A percentile compares a stretch with the other conserved stretches of the same genome.
Conservation (phyloP, 768 basidiomycete genomes). For the Hericium erinaceus region DNA sequence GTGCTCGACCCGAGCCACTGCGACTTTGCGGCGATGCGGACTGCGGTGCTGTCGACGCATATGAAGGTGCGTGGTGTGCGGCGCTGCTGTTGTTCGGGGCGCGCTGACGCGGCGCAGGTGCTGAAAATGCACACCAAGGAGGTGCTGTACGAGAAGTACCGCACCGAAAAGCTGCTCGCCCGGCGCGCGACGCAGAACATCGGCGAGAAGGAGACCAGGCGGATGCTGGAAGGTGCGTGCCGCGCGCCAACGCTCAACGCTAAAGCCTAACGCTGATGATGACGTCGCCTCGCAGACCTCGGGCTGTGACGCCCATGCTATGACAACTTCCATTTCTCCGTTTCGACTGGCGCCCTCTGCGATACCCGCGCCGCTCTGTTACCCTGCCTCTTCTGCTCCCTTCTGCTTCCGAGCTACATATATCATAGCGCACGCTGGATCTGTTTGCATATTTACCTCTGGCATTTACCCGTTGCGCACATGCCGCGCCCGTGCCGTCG, state of each 20-base stretch:
- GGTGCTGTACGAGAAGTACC: constrained; percentile 86
- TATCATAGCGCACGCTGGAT: neutral
- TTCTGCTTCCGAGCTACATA: neutral
- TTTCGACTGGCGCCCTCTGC: neutral
- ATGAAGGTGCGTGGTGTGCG: constrained; percentile 49
- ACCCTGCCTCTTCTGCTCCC: too few species aligned
- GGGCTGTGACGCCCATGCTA: neutral
- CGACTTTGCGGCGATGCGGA: constrained; percentile 80
- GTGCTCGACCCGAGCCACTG: constrained; percentile 81
- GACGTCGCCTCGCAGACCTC: neutral
- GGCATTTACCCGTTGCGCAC: too few species aligned
- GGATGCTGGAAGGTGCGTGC: constrained; percentile 59
- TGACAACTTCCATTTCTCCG: neutral
- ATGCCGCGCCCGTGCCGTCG: too few species aligned
- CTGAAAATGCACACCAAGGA: constrained; percentile 80
- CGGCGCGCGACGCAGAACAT: constrained; percentile 76
- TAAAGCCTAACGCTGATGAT: neutral
- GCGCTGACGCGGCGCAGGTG: constrained; percentile 34
- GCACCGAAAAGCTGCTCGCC: constrained; percentile 85
- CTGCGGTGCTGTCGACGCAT: constrained; percentile 77
- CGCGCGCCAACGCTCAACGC: neutral
- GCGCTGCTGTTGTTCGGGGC: neutral
- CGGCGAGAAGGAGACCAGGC: constrained; percentile 62
- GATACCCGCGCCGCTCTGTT: neutral
- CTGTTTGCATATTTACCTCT: neutral